Evolutionary conservation across 1,284 basidiomycete genomes (phyloP).

Genomic region (Cronartium quercuum): DNA sequence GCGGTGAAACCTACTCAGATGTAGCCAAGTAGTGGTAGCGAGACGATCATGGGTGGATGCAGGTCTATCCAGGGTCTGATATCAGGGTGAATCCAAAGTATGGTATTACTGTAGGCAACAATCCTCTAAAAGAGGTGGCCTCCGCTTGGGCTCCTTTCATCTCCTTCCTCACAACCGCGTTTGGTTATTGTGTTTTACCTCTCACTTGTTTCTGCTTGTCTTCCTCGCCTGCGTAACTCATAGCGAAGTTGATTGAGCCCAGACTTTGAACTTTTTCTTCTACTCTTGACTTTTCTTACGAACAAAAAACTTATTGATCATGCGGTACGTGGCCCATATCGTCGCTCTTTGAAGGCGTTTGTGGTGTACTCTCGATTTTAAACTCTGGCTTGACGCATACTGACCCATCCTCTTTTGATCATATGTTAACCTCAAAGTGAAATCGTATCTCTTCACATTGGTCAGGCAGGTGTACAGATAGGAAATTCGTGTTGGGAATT

Average conservation of each 20-base stretch:
- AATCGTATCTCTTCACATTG: conserved; percentile 91
- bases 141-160: no score
- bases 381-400: background rate
- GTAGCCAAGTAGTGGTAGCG: no score
- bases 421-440: conserved; percentile 41
- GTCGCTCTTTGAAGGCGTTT: background rate
- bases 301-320: background rate
- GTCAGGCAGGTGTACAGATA: conserved; percentile 93
- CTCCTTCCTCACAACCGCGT: no score
- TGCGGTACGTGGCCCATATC: background rate
- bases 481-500: conserved; percentile 80
- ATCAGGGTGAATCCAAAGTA: no score
- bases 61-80: no score
- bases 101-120: no score
- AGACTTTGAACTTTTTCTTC: background rate
- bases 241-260: background rate
- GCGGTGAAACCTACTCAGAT: no score
- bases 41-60: no score
- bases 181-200: background rate
- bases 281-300: background rate
- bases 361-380: no score
- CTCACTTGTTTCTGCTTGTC: background rate
- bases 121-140: no score
- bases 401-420: background rate
- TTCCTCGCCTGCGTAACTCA: conserved; percentile 7